A percentile compares a stretch with the other conserved stretches of the same genome.
Evolutionary conservation across 176 grass and related monocot species (phyloP).

Genomic region (Dactylis glomerata): DNA sequence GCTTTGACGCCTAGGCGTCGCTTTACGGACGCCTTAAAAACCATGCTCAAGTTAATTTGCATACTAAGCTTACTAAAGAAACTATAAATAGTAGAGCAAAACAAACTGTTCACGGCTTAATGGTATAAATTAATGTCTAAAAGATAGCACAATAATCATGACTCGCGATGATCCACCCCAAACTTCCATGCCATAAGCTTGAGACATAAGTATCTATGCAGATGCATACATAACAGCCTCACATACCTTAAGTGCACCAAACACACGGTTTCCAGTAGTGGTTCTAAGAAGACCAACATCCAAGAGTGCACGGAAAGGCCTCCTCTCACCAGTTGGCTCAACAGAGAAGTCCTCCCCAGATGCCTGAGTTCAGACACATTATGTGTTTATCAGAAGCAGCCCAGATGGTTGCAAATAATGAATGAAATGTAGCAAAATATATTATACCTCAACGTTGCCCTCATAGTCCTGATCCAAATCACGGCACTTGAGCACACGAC

Average conservation of each 20-base stretch:
- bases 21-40: no score
- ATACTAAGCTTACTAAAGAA: background rate
- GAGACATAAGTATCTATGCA: background rate
- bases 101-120: background rate
- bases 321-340: conserved; percentile 40
- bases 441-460: conserved; percentile 56
- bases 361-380: conserved; percentile 19
- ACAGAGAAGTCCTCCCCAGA: conserved; percentile 60
- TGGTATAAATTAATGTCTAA: background rate
- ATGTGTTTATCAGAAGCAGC: background rate
- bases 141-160: background rate
- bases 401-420: no score
- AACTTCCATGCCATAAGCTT: background rate
- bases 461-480: conserved; percentile 55
- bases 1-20: no score
- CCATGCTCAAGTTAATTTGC: background rate
- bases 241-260: conserved; percentile 64
- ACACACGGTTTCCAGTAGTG: conserved; percentile 66
- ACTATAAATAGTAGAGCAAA: background rate
- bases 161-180: no score
- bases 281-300: conserved; percentile 73
- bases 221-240: background rate
- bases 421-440: no score
- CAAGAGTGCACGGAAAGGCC: conserved; percentile 64
- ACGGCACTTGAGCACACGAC: conserved; percentile 45